Evolutionary conservation across 768 basidiomycete species (phyloP).

Genomic region (Amanita rubescens): DNA sequence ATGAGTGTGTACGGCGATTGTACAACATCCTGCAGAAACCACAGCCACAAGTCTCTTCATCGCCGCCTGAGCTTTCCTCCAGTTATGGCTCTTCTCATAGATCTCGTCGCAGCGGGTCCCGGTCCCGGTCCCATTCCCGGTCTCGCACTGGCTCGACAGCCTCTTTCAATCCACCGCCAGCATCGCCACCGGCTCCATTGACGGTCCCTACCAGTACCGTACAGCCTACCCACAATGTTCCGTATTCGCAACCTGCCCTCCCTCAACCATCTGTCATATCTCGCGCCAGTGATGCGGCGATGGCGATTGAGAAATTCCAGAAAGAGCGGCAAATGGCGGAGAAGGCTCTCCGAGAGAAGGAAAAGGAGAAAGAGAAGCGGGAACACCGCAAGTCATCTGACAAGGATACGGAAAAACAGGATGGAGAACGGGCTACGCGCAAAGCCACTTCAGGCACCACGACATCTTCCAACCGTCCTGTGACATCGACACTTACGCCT

Average conservation of each 20-base stretch:
- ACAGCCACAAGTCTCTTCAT: constrained; percentile 1
- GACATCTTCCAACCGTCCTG: neutral
- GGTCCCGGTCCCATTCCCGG: constrained; percentile 5
- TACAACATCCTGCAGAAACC: constrained; percentile 8
- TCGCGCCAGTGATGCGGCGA: constrained; percentile 46
- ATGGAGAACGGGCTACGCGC: constrained; percentile 7
- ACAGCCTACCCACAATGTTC: constrained; percentile 11
- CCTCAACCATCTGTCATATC: constrained; percentile 24
- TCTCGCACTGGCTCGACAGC: constrained; percentile 19
- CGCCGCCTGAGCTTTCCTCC: neutral
- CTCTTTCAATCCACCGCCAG: constrained; percentile 13
- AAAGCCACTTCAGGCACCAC: neutral
- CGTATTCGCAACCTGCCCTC: constrained; percentile 8
- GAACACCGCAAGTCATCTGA: constrained; percentile 22
- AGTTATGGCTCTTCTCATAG: neutral
- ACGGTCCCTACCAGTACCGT: constrained; percentile 9
- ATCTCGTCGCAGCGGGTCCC: neutral
- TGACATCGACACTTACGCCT: neutral
- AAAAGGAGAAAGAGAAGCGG: constrained; percentile 9
- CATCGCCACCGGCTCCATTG: constrained; percentile 13
- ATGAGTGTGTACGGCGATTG: neutral
- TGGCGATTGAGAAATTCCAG: constrained; percentile 39
- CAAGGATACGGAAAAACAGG: constrained; percentile 17
- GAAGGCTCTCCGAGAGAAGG: constrained; percentile 17
- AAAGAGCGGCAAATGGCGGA: constrained; percentile 23